Evolutionary conservation across 306 rosid genomes (phyloP).

Genomic region (Corylus heterophylla): DNA sequence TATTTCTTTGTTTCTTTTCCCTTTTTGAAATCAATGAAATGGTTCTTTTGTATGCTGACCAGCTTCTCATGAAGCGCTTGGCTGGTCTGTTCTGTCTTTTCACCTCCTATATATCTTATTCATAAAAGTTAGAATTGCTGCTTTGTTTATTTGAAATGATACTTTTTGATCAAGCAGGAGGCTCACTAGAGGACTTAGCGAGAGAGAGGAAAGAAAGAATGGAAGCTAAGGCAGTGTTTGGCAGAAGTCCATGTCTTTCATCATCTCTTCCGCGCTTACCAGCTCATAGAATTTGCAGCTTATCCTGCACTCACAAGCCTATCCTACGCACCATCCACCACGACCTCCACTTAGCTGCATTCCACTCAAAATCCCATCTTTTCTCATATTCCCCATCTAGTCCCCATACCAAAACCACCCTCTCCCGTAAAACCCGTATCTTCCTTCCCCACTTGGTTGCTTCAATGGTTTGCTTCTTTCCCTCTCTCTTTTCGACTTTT

Average conservation of each 20-base stretch:
- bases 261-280: constrained; percentile 45
- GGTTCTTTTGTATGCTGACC: no score
- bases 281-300: constrained; percentile 25
- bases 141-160: no score
- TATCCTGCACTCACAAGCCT: constrained; percentile 26
- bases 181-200: background rate
- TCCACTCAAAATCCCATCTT: constrained; percentile 64
- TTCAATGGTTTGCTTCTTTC: constrained; percentile 52
- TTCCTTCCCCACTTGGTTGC: constrained; percentile 85
- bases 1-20: no score
- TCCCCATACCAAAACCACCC: constrained; percentile 41
- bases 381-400: constrained; percentile 40
- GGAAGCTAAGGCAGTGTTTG: constrained; percentile 54
- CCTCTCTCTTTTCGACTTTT: background rate
- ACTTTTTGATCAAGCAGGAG: no score
- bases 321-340: constrained; percentile 29
- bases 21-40: no score
- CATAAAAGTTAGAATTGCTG: no score
- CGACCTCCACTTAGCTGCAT: constrained; percentile 57
- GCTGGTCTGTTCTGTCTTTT: no score
- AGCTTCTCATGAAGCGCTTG: no score
- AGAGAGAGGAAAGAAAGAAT: constrained; percentile 29
- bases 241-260: constrained; percentile 43
- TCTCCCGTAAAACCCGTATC: constrained; percentile 46
- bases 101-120: no score